These are phyloP conservation scores for Zygosaccharomyces bisporus DNA, from an alignment of 805 yeast species.

Conservation along the genomic window DNA sequence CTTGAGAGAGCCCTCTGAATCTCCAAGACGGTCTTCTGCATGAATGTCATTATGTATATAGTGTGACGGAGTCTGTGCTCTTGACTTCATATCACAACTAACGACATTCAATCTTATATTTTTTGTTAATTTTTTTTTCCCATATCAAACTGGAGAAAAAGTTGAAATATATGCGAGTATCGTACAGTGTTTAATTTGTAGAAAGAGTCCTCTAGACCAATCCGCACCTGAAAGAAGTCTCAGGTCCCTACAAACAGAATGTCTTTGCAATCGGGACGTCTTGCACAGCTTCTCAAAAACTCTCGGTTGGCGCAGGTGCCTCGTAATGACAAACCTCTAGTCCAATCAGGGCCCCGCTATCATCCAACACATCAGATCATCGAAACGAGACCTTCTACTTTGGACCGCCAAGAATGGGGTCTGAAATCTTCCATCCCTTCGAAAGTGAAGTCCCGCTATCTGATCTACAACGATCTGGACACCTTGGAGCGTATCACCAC, in stretches of 20 bases:
- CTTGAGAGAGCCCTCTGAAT: too few relatives aligned
- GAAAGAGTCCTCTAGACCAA: neutral
- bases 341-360: conserved; percentile 19
- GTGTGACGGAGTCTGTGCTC: too few relatives aligned
- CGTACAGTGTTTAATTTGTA: neutral
- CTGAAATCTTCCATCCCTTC: conserved; percentile 66
- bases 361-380: conserved; percentile 71
- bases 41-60: too few relatives aligned
- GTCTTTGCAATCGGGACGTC: conserved; percentile 15
- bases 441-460: conserved; percentile 53
- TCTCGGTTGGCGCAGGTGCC: conserved; percentile 39
- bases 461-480: conserved; percentile 64
- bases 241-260: neutral
- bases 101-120: neutral
- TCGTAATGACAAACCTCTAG: conserved; percentile 23
- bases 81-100: neutral
- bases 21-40: too few relatives aligned
- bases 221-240: too few relatives aligned
- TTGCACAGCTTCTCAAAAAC: conserved; percentile 28
- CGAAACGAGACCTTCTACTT: conserved; percentile 62
- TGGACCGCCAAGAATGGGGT: conserved; percentile 70
- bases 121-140: too few relatives aligned
- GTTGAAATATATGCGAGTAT: neutral
- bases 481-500: conserved; percentile 64
- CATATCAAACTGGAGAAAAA: neutral